Conservation (phyloP, 768 basidiomycete genomes). For the Termitomyces sp. region DNA sequence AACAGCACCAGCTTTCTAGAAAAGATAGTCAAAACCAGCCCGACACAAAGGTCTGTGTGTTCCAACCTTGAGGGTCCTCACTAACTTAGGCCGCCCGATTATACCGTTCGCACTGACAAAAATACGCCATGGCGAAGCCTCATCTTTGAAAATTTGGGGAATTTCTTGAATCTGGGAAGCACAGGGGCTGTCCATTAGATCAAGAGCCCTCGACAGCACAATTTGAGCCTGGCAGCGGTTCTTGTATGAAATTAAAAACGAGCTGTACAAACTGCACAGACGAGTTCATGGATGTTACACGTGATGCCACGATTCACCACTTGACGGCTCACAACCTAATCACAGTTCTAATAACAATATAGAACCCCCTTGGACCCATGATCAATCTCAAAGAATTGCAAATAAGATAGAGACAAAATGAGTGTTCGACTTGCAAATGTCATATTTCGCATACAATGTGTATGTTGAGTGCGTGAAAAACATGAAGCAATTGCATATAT, state of each 20-base stretch:
- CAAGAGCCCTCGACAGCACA: neutral
- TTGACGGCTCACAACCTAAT: neutral
- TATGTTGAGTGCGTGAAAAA: constrained; percentile 31
- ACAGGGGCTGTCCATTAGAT: constrained; percentile 4
- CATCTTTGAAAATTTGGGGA: constrained; percentile 25
- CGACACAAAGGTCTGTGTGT: neutral
- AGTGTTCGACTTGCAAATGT: constrained; percentile 2
- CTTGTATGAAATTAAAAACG: neutral
- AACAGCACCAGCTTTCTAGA: constrained; percentile 49
- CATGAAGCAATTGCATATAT: constrained; percentile 34
- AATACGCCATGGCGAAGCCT: constrained; percentile 38
- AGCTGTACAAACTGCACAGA: neutral
- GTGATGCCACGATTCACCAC: neutral
- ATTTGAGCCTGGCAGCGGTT: neutral
- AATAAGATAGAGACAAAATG: neutral
- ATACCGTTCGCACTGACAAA: constrained; percentile 57
- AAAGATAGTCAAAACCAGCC: constrained; percentile 1
- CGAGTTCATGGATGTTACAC: neutral
- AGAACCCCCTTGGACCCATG: neutral
- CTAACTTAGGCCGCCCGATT: constrained; percentile 40
- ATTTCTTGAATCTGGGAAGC: constrained; percentile 2
- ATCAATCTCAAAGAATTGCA: neutral
- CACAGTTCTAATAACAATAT: neutral
- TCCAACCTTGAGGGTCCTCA: constrained; percentile 42
- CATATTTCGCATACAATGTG: constrained; percentile 27